These are phyloP conservation scores for Teunomyces stri DNA, from an alignment of 805 yeast genomes.

Conservation along the genomic window DNA sequence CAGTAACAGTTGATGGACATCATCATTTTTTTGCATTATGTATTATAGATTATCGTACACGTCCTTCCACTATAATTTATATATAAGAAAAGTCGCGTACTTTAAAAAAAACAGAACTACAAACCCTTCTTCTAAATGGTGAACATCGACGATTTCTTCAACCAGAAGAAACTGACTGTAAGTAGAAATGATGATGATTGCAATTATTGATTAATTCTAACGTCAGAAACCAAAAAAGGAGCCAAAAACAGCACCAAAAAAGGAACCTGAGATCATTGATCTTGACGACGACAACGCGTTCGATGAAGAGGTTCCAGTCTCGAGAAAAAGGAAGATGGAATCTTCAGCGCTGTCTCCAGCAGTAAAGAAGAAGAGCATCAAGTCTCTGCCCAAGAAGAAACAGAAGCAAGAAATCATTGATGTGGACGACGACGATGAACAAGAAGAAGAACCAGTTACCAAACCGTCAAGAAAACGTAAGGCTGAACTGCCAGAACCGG, in stretches of 20 bases:
- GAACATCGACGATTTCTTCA: conserved; percentile 9
- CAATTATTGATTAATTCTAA: background rate
- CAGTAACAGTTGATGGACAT: background rate
- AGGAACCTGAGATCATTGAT: conserved; percentile 7
- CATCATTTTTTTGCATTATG: background rate
- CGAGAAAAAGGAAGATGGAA: no score
- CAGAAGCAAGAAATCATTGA: background rate
- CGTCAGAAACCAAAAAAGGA: background rate
- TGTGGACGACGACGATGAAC: background rate
- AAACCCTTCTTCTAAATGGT: conserved; percentile 3
- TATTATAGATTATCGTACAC: background rate
- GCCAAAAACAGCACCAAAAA: background rate
- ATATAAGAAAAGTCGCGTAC: background rate
- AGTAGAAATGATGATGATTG: background rate
- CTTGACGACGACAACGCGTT: conserved; percentile 9
- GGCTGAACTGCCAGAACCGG: background rate
- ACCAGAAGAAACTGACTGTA: background rate
- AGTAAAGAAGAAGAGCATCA: background rate
- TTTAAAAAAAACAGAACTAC: background rate
- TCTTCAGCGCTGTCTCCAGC: no score
- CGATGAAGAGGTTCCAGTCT: background rate
- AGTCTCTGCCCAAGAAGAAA: background rate
- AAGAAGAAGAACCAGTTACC: background rate
- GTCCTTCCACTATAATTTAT: no score
- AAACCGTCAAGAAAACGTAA: background rate